Conservation (phyloP, 345 rosid species). For the Citrus inodora region DNA sequence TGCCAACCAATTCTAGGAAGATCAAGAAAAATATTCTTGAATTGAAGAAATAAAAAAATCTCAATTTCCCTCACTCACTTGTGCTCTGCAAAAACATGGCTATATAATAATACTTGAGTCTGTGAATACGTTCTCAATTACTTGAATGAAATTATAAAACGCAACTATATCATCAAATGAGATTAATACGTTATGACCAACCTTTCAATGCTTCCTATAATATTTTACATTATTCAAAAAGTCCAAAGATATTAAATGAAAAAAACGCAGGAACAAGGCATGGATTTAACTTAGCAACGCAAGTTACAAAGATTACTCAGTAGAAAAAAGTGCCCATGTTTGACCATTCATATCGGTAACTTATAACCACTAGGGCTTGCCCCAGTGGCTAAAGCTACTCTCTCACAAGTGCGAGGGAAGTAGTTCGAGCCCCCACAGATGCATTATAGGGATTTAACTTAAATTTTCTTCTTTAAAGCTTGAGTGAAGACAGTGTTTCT, state of each 20-base stretch:
- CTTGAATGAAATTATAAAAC: too few species aligned
- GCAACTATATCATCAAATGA: neutral
- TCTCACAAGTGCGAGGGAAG: too few species aligned
- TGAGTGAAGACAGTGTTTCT: too few species aligned
- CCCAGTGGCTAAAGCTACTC: too few species aligned
- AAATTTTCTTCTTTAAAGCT: too few species aligned
- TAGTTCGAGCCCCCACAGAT: too few species aligned
- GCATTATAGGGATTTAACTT: too few species aligned
- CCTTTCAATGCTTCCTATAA: neutral
- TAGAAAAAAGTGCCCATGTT: neutral
- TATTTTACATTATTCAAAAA: neutral
- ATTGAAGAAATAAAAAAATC: too few species aligned
- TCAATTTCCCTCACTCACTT: neutral
- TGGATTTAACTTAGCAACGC: too few species aligned
- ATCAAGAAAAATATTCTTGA: neutral
- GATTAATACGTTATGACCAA: neutral
- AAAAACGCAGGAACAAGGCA: neutral
- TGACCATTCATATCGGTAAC: neutral
- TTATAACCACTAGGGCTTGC: too few species aligned
- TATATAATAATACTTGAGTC: neutral
- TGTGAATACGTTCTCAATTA: neutral
- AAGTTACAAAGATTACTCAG: too few species aligned
- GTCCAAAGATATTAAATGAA: neutral
- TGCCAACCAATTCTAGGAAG: neutral
- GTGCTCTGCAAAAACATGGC: neutral